Evolutionary conservation across 1,139 yeast genomes (phyloP).

Genomic region (Debaryomyces sp.): DNA sequence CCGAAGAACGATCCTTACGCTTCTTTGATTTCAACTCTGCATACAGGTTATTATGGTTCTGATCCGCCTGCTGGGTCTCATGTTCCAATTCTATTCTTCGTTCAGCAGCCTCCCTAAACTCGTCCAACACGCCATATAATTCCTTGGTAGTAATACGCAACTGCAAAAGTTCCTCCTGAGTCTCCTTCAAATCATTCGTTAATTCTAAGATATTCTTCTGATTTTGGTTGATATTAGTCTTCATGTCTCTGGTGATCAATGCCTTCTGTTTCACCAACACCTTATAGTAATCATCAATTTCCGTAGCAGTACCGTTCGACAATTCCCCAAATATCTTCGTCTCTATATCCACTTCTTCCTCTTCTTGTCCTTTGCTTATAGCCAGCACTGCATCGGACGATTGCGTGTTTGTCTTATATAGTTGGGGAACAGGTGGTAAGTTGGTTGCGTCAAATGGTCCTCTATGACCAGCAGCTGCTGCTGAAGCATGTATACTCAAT

Average conservation of each 20-base stretch:
- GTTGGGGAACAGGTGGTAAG: slow-evolving; percentile 46
- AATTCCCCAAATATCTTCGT: slow-evolving; percentile 55
- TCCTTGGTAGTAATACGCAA: slow-evolving; percentile 65
- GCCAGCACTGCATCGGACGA: slow-evolving; percentile 9
- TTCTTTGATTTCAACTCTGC: slow-evolving; percentile 12
- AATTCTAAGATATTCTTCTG: slow-evolving; percentile 73
- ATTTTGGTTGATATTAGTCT: slow-evolving; percentile 66
- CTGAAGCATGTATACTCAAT: slow-evolving; percentile 49
- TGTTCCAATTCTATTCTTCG: slow-evolving; percentile 51
- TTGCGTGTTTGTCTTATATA: slow-evolving; percentile 18
- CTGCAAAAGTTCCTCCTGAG: slow-evolving; percentile 64
- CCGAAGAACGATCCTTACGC: slow-evolving; percentile 64
- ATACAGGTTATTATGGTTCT: slow-evolving; percentile 10
- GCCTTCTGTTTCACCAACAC: slow-evolving; percentile 55
- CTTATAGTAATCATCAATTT: slow-evolving; percentile 71
- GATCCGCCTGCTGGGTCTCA: slow-evolving; percentile 1
- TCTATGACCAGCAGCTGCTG: slow-evolving; percentile 37
- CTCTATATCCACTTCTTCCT: slow-evolving; percentile 19
- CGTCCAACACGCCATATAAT: slow-evolving; percentile 62
- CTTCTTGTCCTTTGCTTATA: slow-evolving; percentile 11
- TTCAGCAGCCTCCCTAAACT: slow-evolving; percentile 72
- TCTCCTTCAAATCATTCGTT: slow-evolving; percentile 62
- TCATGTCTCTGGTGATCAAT: slow-evolving; percentile 63
- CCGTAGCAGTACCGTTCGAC: slow-evolving; percentile 69
- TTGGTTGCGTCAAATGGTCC: slow-evolving; percentile 28